Evolutionary conservation across 352 stramenopile species (phyloP).

Genomic region (Phytophthora fragariae): DNA sequence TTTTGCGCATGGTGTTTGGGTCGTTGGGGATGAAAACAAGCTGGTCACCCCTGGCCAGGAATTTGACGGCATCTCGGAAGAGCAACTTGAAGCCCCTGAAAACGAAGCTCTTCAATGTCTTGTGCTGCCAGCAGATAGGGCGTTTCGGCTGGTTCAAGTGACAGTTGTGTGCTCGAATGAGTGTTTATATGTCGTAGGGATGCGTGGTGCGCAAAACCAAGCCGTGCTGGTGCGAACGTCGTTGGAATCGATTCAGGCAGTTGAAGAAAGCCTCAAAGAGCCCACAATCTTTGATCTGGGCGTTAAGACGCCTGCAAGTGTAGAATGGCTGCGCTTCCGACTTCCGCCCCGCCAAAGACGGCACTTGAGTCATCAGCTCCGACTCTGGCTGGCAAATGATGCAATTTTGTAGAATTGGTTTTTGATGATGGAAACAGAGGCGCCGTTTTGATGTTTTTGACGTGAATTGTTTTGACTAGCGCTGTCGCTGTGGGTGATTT

Average conservation of each 20-base stretch:
- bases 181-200: slow-evolving; percentile 67
- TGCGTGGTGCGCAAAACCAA: slow-evolving; percentile 46
- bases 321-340: slow-evolving; percentile 71
- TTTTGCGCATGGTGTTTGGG: slow-evolving; percentile 74
- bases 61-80: slow-evolving; percentile 40
- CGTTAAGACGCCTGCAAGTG: slow-evolving; percentile 38
- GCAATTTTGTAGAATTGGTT: slow-evolving; percentile 20
- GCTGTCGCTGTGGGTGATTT: background rate
- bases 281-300: slow-evolving; percentile 71
- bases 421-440: background rate
- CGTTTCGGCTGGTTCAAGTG: slow-evolving; percentile 42
- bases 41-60: slow-evolving; percentile 25
- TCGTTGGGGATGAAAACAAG: slow-evolving; percentile 41
- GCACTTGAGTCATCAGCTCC: slow-evolving; percentile 66
- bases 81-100: slow-evolving; percentile 29
- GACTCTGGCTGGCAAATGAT: slow-evolving; percentile 56
- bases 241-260: slow-evolving; percentile 58
- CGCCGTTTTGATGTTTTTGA: background rate
- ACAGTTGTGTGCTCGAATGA: slow-evolving; percentile 59
- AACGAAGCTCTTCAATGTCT: slow-evolving; percentile 43
- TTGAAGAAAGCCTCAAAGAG: slow-evolving; percentile 78
- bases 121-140: slow-evolving; percentile 44
- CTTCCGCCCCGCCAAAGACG: slow-evolving; percentile 60
- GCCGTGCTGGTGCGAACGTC: slow-evolving; percentile 53
- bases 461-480: background rate